Conservation (phyloP, 305 asterid species). For the Solanum hybrid region DNA sequence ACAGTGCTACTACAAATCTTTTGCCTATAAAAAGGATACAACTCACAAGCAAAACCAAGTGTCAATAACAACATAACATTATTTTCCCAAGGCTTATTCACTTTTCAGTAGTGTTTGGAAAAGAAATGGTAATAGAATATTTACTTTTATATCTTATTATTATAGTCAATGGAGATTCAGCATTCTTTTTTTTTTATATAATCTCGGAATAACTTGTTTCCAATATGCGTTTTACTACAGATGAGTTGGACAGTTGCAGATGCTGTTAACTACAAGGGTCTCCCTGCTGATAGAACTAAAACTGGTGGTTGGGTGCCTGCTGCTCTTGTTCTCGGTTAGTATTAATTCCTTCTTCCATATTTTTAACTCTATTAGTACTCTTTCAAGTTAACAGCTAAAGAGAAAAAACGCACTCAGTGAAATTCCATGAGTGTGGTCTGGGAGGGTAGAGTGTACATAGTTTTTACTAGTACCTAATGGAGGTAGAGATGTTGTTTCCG, state of each 20-base stretch:
- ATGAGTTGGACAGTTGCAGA: slow-evolving; percentile 10
- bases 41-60: slow-evolving; percentile 5
- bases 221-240: slow-evolving; percentile 2
- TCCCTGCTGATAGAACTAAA: slow-evolving; percentile 27
- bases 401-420: neutral
- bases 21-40: slow-evolving; percentile 36
- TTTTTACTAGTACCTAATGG: neutral
- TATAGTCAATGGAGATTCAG: neutral
- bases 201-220: neutral
- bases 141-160: neutral
- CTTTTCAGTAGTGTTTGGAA: neutral
- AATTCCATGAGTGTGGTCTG: neutral
- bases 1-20: neutral
- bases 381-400: neutral
- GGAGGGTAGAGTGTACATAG: neutral
- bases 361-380: neutral
- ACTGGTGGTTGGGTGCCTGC: slow-evolving; percentile 47
- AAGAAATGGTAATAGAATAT: slow-evolving; percentile 19
- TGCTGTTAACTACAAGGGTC: slow-evolving; percentile 33
- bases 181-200: neutral
- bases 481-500: neutral
- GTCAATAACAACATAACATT: neutral
- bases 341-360: neutral
- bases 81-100: neutral
- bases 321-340: slow-evolving; percentile 31